Evolutionary conservation across 495 filamentous ascomycete genomes (phyloP).

Genomic region (Xylaria nigripes): DNA sequence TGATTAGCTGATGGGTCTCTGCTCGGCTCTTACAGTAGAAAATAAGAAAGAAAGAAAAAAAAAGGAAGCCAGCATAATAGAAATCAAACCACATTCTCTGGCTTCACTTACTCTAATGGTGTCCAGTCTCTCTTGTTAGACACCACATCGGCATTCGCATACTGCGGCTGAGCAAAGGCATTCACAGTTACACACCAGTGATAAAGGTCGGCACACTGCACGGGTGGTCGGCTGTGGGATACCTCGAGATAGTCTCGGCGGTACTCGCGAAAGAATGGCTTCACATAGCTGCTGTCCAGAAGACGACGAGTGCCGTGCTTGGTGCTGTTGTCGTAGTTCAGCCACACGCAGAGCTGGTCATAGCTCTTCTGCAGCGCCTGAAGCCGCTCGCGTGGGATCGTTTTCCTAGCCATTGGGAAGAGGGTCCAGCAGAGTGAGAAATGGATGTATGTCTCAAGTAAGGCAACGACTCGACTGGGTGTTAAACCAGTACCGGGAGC

Average conservation of each 20-base stretch:
- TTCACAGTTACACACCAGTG: slow-evolving; percentile 8
- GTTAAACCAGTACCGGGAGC: too few species aligned
- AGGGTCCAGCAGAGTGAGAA: not conserved
- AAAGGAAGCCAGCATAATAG: not conserved
- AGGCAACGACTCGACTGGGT: too few species aligned
- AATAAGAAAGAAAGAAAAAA: not conserved
- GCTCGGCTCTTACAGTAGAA: not conserved
- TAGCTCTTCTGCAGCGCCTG: slow-evolving; percentile 17
- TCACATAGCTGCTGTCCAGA: slow-evolving; percentile 16
- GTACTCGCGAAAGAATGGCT: slow-evolving; percentile 21
- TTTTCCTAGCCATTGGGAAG: slow-evolving; percentile 4
- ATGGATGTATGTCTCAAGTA: not conserved
- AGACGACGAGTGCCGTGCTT: slow-evolving; percentile 11
- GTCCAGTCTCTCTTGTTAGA: slow-evolving; percentile 14
- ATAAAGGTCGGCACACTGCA: slow-evolving; percentile 16
- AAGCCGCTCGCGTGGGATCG: slow-evolving; percentile 16
- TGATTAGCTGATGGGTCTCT: not conserved
- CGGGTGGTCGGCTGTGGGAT: not conserved
- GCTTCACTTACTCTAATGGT: slow-evolving; percentile 11
- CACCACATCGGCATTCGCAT: not conserved
- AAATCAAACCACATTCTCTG: too few species aligned
- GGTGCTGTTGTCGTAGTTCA: slow-evolving; percentile 19
- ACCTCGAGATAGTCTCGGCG: slow-evolving; percentile 19
- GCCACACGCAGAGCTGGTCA: slow-evolving; percentile 17
- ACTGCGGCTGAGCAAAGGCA: slow-evolving; percentile 14